These are phyloP conservation scores for Geosmithia flava DNA, from an alignment of 2,329 filamentous ascomycete genomes.

Conservation along the genomic window DNA sequence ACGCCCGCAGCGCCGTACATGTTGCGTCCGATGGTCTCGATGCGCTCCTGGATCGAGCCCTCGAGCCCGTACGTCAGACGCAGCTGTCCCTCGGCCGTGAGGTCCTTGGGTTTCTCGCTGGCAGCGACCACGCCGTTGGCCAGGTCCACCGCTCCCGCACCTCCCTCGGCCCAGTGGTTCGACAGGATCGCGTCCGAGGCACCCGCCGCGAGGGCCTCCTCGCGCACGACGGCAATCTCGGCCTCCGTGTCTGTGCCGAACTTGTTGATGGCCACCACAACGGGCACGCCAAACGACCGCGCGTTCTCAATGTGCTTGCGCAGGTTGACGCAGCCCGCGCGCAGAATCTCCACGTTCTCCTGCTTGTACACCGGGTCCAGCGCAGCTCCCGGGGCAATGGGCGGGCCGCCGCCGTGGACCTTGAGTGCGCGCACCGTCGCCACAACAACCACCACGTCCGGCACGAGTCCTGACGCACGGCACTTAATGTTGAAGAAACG, in stretches of 20 bases:
- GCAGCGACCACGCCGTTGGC: conserved; percentile 78
- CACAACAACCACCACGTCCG: conserved; percentile 89
- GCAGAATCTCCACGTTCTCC: conserved; percentile 86
- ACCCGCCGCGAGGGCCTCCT: conserved; percentile 83
- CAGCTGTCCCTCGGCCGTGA: conserved; percentile 28
- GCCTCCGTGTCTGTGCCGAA: conserved; percentile 90
- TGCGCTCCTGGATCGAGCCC: conserved; percentile 72
- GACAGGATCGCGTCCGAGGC: conserved; percentile 88
- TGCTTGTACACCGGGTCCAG: conserved; percentile 83
- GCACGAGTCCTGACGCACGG: conserved; percentile 80
- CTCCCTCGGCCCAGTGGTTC: conserved; percentile 95
- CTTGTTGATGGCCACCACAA: conserved; percentile 95
- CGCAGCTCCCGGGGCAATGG: conserved; percentile 75
- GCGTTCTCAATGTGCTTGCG: conserved; percentile 93
- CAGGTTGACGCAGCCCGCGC: conserved; percentile 83
- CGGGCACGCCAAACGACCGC: conserved; percentile 77
- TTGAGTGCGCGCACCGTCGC: conserved; percentile 93
- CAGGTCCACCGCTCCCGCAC: conserved; percentile 77
- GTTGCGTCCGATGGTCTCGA: conserved; percentile 77
- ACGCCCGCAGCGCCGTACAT: conserved; percentile 92
- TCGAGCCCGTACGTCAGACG: conserved; percentile 76
- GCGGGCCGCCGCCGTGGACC: conserved; percentile 92
- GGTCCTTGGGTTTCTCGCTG: conserved; percentile 66
- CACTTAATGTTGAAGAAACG: conserved; percentile 99
- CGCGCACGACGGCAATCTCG: conserved; percentile 77